phyloP scores from a whole-genome alignment of 345 rosid species.

The Corymbia maculata region DNA sequence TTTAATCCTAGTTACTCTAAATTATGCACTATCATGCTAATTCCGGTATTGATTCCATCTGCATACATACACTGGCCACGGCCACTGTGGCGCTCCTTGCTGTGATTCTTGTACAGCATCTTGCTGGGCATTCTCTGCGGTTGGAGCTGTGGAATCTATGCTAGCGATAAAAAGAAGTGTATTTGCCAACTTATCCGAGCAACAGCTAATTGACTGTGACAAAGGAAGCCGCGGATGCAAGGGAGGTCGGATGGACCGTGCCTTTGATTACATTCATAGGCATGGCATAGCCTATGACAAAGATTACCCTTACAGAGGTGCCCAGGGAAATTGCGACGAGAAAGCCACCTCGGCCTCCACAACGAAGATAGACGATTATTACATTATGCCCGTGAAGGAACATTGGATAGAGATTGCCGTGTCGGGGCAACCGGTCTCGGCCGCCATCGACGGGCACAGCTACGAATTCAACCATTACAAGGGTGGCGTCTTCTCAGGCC shows the following conservation, averaged over 20 bases:
- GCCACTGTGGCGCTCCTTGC: too few relatives aligned
- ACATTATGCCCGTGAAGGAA: constrained; percentile 28
- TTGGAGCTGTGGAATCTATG: background rate
- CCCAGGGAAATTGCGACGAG: constrained; percentile 8
- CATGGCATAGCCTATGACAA: constrained; percentile 13
- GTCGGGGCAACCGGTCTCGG: constrained; percentile 51
- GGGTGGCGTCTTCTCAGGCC: constrained; percentile 20
- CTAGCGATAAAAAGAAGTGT: constrained; percentile 19
- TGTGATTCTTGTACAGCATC: background rate
- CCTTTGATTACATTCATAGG: constrained; percentile 18
- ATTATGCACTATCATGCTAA: too few relatives aligned
- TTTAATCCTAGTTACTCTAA: background rate
- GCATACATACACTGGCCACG: background rate
- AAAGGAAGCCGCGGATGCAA: constrained; percentile 27
- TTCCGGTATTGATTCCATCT: background rate
- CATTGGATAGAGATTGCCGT: constrained; percentile 42
- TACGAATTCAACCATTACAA: constrained; percentile 12
- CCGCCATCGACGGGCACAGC: constrained; percentile 16
- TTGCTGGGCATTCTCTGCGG: background rate
- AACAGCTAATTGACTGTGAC: constrained; percentile 47
- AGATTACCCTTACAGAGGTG: constrained; percentile 9
- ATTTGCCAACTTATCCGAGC: constrained; percentile 35
- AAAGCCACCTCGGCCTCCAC: background rate
- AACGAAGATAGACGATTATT: constrained; percentile 20
- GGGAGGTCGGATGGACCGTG: constrained; percentile 22